A percentile compares a stretch with the other conserved stretches of the same genome.
These are phyloP conservation scores for Purpureocillium lavendulum DNA, from an alignment of 2,329 filamentous ascomycete species.

Conservation along the genomic window DNA sequence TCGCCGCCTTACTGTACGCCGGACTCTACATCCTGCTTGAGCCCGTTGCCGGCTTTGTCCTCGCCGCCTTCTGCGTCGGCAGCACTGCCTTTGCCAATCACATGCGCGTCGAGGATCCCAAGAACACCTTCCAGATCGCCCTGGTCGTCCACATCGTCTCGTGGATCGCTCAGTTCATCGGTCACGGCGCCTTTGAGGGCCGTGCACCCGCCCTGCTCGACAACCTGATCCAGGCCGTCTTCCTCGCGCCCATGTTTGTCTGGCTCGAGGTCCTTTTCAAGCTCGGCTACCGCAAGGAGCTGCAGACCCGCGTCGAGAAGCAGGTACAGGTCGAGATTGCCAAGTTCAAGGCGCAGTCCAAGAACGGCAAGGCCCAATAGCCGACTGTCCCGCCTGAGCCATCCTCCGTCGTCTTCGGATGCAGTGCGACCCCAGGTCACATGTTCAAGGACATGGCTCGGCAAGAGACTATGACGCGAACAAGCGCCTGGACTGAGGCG, in stretches of 20 bases:
- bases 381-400: conserved; percentile 3
- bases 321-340: conserved; percentile 67
- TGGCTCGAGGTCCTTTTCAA: conserved; percentile 92
- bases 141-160: conserved; percentile 60
- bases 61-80: conserved; percentile 68
- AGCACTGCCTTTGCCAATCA: conserved; percentile 70
- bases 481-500: too few species aligned
- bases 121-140: conserved; percentile 45
- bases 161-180: conserved; percentile 87
- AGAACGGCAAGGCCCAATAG: conserved; percentile 43
- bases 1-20: conserved; percentile 60
- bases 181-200: conserved; percentile 82
- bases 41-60: conserved; percentile 75
- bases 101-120: conserved; percentile 50
- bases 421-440: too few species aligned
- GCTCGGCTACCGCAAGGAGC: conserved; percentile 80
- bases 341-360: conserved; percentile 58
- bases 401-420: too few species aligned
- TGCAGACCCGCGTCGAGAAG: conserved; percentile 73
- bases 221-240: conserved; percentile 84
- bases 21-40: conserved; percentile 85
- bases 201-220: conserved; percentile 84
- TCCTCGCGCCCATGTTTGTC: conserved; percentile 91
- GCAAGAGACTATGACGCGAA: too few species aligned
- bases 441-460: too few species aligned